Evolutionary conservation across 2,329 filamentous ascomycete species (phyloP).

Genomic region (Cadophora malorum): DNA sequence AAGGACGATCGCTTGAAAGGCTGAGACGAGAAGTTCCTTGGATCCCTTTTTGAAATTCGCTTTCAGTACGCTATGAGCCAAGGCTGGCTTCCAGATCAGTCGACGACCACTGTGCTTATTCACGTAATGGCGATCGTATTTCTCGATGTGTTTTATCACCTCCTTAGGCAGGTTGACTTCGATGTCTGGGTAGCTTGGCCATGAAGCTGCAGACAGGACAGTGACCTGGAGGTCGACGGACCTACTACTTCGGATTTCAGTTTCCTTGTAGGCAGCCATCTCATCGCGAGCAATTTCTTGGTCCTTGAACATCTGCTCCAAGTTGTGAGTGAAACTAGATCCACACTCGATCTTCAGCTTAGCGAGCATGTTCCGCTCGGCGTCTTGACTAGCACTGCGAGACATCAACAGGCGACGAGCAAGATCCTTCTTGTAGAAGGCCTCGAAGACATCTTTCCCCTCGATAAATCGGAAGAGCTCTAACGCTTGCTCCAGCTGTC

Average conservation of each 20-base stretch:
- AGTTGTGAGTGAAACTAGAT: constrained; percentile 91
- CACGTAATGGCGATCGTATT: constrained; percentile 87
- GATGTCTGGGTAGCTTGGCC: constrained; percentile 87
- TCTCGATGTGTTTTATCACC: constrained; percentile 76
- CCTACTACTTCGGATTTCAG: constrained; percentile 56
- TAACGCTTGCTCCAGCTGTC: constrained; percentile 88
- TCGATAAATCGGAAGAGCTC: constrained; percentile 97
- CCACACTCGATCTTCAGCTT: constrained; percentile 94
- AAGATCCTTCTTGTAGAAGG: constrained; percentile 98
- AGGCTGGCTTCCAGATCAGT: constrained; percentile 88
- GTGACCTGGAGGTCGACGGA: constrained; percentile 81
- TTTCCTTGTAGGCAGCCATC: constrained; percentile 83
- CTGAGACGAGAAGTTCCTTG: constrained; percentile 90
- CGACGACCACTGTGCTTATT: constrained; percentile 87
- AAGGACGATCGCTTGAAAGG: constrained; percentile 90
- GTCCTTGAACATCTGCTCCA: constrained; percentile 99
- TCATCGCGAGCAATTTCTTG: constrained; percentile 93
- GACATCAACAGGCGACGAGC: constrained; percentile 89
- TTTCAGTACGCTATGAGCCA: constrained; percentile 89
- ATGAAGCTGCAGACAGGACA: constrained; percentile 88
- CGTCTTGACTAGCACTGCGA: constrained; percentile 90
- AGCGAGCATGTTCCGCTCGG: constrained; percentile 92
- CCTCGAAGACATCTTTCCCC: constrained; percentile 97
- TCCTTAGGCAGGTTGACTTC: constrained; percentile 75
- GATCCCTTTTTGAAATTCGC: constrained; percentile 79